Percentiles rank a stretch among this genome's conserved stretches.
Conservation (phyloP, 1,284 basidiomycete species). For the Marasmius oreades region DNA sequence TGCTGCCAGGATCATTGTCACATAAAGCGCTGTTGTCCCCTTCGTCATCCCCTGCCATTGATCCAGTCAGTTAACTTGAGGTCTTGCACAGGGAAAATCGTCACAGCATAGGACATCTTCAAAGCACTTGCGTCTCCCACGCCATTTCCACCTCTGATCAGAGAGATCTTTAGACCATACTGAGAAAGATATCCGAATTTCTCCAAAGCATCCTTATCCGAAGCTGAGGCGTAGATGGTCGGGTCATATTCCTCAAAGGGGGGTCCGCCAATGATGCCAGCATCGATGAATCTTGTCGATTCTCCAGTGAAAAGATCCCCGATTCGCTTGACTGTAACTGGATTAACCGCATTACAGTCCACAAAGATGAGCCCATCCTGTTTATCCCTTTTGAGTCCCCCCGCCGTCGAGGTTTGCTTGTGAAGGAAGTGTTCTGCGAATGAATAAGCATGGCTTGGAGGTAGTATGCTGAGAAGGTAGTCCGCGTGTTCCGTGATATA, state of each 20-base stretch:
- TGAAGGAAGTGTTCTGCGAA: constrained; percentile 43
- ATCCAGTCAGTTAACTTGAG: constrained; percentile 6
- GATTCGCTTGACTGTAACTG: constrained; percentile 46
- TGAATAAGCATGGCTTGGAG: constrained; percentile 47
- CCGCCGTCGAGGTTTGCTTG: constrained; percentile 20
- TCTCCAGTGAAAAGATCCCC: constrained; percentile 37
- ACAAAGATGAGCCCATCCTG: constrained; percentile 35
- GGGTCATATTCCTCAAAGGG: constrained; percentile 47
- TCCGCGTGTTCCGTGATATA: constrained; percentile 41
- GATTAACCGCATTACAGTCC: constrained; percentile 61
- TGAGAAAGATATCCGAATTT: constrained; percentile 37
- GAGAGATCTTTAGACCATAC: constrained; percentile 44
- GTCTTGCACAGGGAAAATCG: constrained; percentile 12
- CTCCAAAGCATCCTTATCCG: constrained; percentile 35
- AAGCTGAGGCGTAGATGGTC: constrained; percentile 50
- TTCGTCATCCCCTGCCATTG: constrained; percentile 47
- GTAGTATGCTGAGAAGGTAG: constrained; percentile 55
- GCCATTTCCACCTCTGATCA: constrained; percentile 41
- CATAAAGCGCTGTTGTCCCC: constrained; percentile 50
- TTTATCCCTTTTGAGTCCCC: constrained; percentile 6
- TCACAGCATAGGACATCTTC: constrained; percentile 63
- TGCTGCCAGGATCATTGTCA: constrained; percentile 57
- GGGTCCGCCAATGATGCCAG: constrained; percentile 55
- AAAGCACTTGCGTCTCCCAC: constrained; percentile 58
- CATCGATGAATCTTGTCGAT: constrained; percentile 45